Evolutionary conservation across 164 flowering plant genomes (phyloP).

Genomic region (Tinospora cordifolia): DNA sequence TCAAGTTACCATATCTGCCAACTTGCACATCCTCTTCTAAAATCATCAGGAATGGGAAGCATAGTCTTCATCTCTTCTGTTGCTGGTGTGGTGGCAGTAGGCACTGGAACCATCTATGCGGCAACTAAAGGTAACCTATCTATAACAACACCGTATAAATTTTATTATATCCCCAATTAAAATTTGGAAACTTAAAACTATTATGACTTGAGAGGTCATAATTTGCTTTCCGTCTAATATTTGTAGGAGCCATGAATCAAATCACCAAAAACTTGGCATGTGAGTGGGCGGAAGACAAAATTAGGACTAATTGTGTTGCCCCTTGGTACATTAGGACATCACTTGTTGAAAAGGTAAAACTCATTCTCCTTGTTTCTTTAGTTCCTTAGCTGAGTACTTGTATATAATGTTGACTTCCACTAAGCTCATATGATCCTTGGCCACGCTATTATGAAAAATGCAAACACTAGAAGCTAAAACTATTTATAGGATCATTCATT

Average conservation of each 20-base stretch:
- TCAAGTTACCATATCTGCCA: constrained; percentile 64
- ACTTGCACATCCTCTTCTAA: constrained; percentile 63
- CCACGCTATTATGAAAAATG: too few species aligned
- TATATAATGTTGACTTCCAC: too few species aligned
- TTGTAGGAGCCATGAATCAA: constrained; percentile 65
- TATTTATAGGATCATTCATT: too few species aligned
- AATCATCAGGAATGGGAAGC: constrained; percentile 59
- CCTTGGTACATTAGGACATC: constrained; percentile 69
- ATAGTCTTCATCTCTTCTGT: constrained; percentile 78
- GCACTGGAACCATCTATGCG: constrained; percentile 44
- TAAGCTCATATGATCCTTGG: too few species aligned
- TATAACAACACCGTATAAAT: neutral
- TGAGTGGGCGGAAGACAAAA: constrained; percentile 84
- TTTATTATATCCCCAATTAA: neutral
- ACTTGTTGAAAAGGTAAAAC: constrained; percentile 49
- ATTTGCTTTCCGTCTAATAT: neutral
- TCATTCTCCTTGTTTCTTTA: constrained; percentile 4
- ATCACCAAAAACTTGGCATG: constrained; percentile 65
- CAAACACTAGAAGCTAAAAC: too few species aligned
- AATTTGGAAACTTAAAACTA: neutral
- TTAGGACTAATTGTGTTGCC: constrained; percentile 53
- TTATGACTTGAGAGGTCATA: constrained; percentile 4
- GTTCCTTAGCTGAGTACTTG: too few species aligned
- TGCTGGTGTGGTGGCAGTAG: constrained; percentile 38
- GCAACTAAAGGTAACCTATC: constrained; percentile 49